phyloP scores from a whole-genome alignment of 371 early-diverging fungal species.

The Rhizopus delemar region DNA sequence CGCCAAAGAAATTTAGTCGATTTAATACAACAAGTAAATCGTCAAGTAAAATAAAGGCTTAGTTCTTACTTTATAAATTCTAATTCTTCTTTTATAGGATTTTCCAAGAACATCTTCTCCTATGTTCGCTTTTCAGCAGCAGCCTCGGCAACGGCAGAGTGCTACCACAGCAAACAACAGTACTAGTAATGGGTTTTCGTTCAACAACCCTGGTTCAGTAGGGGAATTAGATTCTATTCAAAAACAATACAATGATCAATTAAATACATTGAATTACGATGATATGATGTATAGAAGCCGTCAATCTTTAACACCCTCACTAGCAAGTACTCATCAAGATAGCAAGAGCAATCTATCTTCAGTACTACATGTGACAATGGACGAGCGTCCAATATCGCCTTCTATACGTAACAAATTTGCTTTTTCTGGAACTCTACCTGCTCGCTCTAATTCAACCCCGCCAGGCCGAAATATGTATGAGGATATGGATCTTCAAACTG shows the following conservation, averaged over 20 bases:
- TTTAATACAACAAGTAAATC: conserved; percentile 42
- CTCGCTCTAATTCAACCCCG: conserved; percentile 52
- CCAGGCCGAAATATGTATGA: conserved; percentile 38
- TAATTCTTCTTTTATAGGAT: conserved; percentile 42
- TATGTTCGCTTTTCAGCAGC: conserved; percentile 64
- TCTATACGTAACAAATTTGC: conserved; percentile 33
- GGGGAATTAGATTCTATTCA: conserved; percentile 31
- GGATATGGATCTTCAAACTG: conserved; percentile 30
- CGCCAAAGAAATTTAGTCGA: conserved; percentile 38
- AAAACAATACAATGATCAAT: conserved; percentile 34
- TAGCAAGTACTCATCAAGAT: conserved; percentile 5
- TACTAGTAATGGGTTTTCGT: conserved; percentile 16
- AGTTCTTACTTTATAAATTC: not conserved
- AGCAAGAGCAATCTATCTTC: conserved; percentile 8
- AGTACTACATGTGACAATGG: conserved; percentile 8
- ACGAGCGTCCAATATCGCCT: conserved; percentile 26
- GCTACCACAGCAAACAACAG: conserved; percentile 35
- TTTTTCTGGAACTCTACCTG: conserved; percentile 29
- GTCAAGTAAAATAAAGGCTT: not conserved
- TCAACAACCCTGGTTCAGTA: conserved; percentile 25
- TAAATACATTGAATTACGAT: conserved; percentile 31
- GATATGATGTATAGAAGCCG: conserved; percentile 14
- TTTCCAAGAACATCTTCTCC: conserved; percentile 89
- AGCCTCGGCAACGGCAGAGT: conserved; percentile 45
- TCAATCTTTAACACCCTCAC: conserved; percentile 4